These are phyloP conservation scores for Aphanocladium album DNA, from an alignment of 2,329 filamentous ascomycete species.

Conservation along the genomic window DNA sequence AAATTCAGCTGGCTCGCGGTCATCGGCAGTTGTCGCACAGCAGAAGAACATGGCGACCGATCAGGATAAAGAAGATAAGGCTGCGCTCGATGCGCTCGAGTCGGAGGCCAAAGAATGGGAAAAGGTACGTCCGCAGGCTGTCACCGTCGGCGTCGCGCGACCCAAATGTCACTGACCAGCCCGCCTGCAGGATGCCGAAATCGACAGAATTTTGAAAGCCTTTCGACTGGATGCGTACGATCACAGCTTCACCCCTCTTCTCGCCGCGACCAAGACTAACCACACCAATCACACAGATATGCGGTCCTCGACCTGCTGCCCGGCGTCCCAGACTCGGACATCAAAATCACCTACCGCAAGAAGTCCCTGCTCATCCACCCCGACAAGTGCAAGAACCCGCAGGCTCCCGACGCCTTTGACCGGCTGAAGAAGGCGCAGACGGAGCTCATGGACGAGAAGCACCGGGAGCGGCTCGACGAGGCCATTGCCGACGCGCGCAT, in stretches of 20 bases:
- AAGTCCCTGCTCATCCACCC: slow-evolving; percentile 99
- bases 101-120: slow-evolving; percentile 84
- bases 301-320: slow-evolving; percentile 93
- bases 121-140: slow-evolving; percentile 53
- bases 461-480: slow-evolving; percentile 81
- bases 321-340: slow-evolving; percentile 91
- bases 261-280: slow-evolving; percentile 3
- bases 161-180: background rate
- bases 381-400: slow-evolving; percentile 90
- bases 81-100: slow-evolving; percentile 76
- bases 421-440: slow-evolving; percentile 92
- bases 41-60: slow-evolving; percentile 32
- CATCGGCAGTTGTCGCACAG: slow-evolving; percentile 13
- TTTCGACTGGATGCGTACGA: slow-evolving; percentile 66
- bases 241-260: background rate
- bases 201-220: slow-evolving; percentile 85
- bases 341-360: slow-evolving; percentile 89
- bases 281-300: slow-evolving; percentile 54
- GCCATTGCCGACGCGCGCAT: slow-evolving; percentile 93
- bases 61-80: slow-evolving; percentile 54
- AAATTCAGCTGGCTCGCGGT: background rate
- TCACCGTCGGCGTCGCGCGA: slow-evolving; percentile 4
- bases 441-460: slow-evolving; percentile 89
- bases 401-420: slow-evolving; percentile 92
- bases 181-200: slow-evolving; percentile 77